Evolutionary conservation across 2,329 filamentous ascomycete genomes (phyloP).

Genomic region (Fusarium solani-melongenae): DNA sequence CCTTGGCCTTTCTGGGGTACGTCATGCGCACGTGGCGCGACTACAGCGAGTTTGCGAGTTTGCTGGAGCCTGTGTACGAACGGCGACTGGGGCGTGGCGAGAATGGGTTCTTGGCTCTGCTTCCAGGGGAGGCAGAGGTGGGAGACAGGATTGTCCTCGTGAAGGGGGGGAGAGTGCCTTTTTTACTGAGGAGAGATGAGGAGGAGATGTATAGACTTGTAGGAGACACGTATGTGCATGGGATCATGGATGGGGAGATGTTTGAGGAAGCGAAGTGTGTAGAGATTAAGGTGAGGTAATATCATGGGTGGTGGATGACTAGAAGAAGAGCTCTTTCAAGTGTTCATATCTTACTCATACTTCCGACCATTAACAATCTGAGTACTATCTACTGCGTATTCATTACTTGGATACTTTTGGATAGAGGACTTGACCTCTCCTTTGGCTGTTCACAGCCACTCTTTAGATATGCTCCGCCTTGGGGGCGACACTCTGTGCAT

Average conservation of each 20-base stretch:
- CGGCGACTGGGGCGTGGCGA: neutral
- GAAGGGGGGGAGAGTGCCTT: neutral
- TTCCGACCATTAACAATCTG: neutral
- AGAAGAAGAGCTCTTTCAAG: neutral
- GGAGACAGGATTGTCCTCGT: neutral
- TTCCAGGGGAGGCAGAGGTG: neutral
- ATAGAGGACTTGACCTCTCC: neutral
- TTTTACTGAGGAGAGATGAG: neutral
- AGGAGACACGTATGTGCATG: neutral
- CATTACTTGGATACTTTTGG: neutral
- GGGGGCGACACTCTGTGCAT: neutral
- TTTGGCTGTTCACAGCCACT: too few relatives aligned
- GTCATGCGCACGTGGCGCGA: neutral
- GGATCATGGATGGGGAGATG: neutral
- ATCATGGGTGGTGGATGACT: neutral
- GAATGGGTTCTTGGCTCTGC: neutral
- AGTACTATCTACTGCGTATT: neutral
- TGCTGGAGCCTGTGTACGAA: neutral
- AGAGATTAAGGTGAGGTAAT: neutral
- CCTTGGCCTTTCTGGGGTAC: neutral
- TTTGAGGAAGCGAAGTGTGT: neutral
- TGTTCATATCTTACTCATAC: neutral
- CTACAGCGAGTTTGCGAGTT: neutral
- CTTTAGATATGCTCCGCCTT: conserved; percentile 3
- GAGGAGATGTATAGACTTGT: neutral